Evolutionary conservation across 768 basidiomycete genomes (phyloP).

Genomic region (Mycena rosella): DNA sequence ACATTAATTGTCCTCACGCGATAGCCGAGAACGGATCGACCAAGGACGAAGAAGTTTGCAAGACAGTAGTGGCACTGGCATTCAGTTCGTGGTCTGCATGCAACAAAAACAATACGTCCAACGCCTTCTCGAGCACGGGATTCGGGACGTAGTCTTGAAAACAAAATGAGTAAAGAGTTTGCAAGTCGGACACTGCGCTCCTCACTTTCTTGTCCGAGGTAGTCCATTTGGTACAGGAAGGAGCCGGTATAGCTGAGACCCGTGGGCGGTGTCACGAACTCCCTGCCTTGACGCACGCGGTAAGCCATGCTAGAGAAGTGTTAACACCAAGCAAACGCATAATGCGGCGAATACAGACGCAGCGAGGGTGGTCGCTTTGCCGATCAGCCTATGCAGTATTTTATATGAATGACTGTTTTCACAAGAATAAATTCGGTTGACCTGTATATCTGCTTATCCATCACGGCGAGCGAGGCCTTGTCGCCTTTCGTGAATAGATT

Average conservation of each 20-base stretch:
- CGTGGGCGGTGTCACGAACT: slow-evolving; percentile 87
- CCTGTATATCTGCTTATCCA: slow-evolving; percentile 91
- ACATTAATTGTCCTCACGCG: slow-evolving; percentile 58
- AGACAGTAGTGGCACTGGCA: slow-evolving; percentile 85
- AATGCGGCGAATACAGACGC: slow-evolving; percentile 63
- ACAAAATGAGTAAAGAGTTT: slow-evolving; percentile 63
- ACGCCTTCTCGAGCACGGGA: slow-evolving; percentile 87
- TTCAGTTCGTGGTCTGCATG: slow-evolving; percentile 95
- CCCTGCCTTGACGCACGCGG: slow-evolving; percentile 83
- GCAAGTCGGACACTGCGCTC: too few species aligned
- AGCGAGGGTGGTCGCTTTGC: slow-evolving; percentile 90
- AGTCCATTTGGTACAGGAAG: too few species aligned
- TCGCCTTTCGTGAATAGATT: slow-evolving; percentile 81
- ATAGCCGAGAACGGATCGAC: slow-evolving; percentile 93
- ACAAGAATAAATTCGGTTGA: too few species aligned
- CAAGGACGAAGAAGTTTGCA: slow-evolving; percentile 90
- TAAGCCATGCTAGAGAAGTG: slow-evolving; percentile 81
- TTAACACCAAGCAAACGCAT: background rate
- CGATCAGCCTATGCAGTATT: slow-evolving; percentile 68
- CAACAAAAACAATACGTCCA: slow-evolving; percentile 89
- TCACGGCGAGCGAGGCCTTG: slow-evolving; percentile 73
- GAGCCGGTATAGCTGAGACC: slow-evolving; percentile 88
- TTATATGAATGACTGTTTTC: too few species aligned
- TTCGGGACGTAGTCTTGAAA: slow-evolving; percentile 86
- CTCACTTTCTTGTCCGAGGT: too few species aligned